phyloP scores from a whole-genome alignment of 2,329 filamentous ascomycete species.

The Colletotrichum paranaense region DNA sequence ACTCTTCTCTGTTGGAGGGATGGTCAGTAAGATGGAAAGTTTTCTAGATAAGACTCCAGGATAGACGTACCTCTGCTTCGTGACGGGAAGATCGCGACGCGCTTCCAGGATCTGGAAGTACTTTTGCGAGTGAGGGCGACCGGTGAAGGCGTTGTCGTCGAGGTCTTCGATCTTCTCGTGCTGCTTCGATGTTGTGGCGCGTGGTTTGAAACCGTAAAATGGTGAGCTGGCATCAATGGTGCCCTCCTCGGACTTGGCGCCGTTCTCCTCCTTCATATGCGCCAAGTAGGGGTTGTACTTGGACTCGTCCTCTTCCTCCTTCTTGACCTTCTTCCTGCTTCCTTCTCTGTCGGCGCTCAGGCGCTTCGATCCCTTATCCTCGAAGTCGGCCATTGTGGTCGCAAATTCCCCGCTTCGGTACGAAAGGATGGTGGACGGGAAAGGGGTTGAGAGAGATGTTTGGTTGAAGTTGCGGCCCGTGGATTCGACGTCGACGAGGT shows the following conservation, averaged over 20 bases:
- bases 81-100: conserved; percentile 87
- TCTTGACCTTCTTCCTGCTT: conserved; percentile 56
- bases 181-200: conserved; percentile 82
- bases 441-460: conserved; percentile 6
- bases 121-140: conserved; percentile 77
- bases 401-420: background rate
- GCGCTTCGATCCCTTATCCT: conserved; percentile 53
- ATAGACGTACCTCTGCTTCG: conserved; percentile 80
- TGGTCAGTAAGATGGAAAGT: conserved; percentile 16
- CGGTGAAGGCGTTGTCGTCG: conserved; percentile 87
- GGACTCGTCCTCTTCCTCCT: conserved; percentile 43
- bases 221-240: conserved; percentile 52
- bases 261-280: conserved; percentile 78
- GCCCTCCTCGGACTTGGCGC: conserved; percentile 39
- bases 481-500: conserved; percentile 12
- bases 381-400: conserved; percentile 53
- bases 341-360: conserved; percentile 57
- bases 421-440: background rate
- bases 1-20: conserved; percentile 75
- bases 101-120: conserved; percentile 92
- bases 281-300: conserved; percentile 88
- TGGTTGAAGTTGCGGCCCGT: conserved; percentile 25
- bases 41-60: background rate
- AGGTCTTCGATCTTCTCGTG: conserved; percentile 82
- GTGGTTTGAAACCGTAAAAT: conserved; percentile 77